A percentile compares a stretch with the other conserved stretches of the same genome.
phyloP scores from a whole-genome alignment of 331 rosid species.

The Telfairia occidentalis region DNA sequence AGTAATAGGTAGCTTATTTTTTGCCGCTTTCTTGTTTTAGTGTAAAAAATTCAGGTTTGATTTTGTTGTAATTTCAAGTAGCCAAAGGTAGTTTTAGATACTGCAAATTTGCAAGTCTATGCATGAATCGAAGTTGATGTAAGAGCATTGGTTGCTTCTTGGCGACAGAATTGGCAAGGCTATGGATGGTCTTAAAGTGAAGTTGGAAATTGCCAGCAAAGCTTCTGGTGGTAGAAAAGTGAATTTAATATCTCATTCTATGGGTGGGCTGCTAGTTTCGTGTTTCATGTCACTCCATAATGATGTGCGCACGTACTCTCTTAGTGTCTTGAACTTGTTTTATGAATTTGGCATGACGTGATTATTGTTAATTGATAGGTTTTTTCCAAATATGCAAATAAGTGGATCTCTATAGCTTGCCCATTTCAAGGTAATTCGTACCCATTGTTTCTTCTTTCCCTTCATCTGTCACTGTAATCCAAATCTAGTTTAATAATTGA shows the following conservation, averaged over 20 bases:
- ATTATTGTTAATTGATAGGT: conserved; percentile 37
- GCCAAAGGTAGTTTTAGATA: background rate
- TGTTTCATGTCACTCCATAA: conserved; percentile 67
- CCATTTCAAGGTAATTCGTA: conserved; percentile 63
- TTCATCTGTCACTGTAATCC: background rate
- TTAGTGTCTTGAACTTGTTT: conserved; percentile 4
- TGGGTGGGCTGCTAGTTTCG: conserved; percentile 73
- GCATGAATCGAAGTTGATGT: background rate
- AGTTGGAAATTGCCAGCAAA: conserved; percentile 68
- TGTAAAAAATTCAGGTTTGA: background rate
- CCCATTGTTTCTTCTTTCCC: background rate
- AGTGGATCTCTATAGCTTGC: conserved; percentile 81
- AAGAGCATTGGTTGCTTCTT: background rate
- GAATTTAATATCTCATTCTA: conserved; percentile 73
- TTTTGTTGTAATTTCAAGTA: background rate
- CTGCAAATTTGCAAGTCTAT: background rate
- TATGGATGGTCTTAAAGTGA: conserved; percentile 63
- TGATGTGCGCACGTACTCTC: conserved; percentile 44
- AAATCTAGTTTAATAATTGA: background rate
- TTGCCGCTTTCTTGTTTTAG: background rate
- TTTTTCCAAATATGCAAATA: conserved; percentile 67
- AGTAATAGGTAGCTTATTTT: conserved; percentile 55
- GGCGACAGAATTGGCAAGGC: conserved; percentile 50
- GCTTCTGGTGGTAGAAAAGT: conserved; percentile 92
- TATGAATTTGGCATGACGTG: background rate